A percentile compares a stretch with the other conserved stretches of the same genome.
Conservation (phyloP, 164 flowering plant genomes). For the Akebia trifoliata region DNA sequence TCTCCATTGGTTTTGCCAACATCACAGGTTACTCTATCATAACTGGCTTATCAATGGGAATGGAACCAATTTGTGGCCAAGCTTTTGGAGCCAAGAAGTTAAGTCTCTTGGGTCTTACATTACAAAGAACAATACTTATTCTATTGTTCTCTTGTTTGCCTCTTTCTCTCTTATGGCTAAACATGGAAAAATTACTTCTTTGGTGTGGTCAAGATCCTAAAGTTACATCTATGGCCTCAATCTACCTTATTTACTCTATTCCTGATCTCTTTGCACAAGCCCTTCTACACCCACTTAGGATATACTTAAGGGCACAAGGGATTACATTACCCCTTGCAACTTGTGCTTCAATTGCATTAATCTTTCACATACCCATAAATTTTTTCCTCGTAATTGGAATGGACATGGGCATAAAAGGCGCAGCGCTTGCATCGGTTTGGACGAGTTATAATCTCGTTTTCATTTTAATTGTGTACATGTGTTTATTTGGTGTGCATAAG, state of each 20-base stretch:
- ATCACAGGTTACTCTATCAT: conserved; percentile 21
- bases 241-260: conserved; percentile 7
- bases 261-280: conserved; percentile 19
- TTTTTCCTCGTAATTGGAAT: conserved; percentile 6
- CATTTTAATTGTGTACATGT: conserved; percentile 10
- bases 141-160: conserved; percentile 11
- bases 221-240: conserved; percentile 13
- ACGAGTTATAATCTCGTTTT: conserved; percentile 14
- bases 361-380: conserved; percentile 16
- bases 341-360: conserved; percentile 10
- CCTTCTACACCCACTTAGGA: conserved; percentile 15
- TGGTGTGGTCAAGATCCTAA: conserved; percentile 19
- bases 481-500: neutral
- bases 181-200: conserved; percentile 10
- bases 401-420: conserved; percentile 15
- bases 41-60: conserved; percentile 20
- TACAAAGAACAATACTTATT: conserved; percentile 18
- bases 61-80: conserved; percentile 21
- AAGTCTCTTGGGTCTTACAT: conserved; percentile 13
- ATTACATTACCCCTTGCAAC: conserved; percentile 9
- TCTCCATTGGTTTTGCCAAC: conserved; percentile 17
- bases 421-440: conserved; percentile 15
- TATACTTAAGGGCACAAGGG: conserved; percentile 18
- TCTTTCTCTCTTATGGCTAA: conserved; percentile 15
- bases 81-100: conserved; percentile 17